These are phyloP conservation scores for Candida endomychidarum DNA, from an alignment of 805 yeast species.

Conservation along the genomic window DNA sequence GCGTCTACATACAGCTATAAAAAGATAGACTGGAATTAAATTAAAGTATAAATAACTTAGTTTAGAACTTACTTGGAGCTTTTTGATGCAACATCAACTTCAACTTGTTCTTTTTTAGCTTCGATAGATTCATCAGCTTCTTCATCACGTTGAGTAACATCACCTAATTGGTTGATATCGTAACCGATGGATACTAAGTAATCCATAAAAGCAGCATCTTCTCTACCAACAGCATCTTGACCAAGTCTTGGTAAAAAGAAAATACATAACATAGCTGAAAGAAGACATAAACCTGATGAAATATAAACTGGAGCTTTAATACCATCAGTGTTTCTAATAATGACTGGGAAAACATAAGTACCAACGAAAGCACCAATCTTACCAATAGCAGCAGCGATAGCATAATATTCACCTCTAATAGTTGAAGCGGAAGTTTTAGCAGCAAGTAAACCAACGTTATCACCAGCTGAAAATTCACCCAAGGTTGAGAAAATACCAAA, in stretches of 20 bases:
- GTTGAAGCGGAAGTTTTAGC: conserved; percentile 85
- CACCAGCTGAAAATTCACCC: conserved; percentile 96
- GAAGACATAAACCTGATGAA: conserved; percentile 71
- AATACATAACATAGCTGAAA: conserved; percentile 67
- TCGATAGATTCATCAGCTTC: conserved; percentile 1
- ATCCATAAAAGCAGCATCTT: conserved; percentile 68
- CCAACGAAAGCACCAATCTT: conserved; percentile 93
- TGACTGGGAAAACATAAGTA: conserved; percentile 82
- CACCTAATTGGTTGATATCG: conserved; percentile 62
- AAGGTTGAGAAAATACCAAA: conserved; percentile 85
- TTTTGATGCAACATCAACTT: conserved; percentile 9
- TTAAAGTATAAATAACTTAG: neutral
- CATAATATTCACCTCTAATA: conserved; percentile 87
- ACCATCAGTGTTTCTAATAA: conserved; percentile 57
- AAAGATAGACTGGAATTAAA: conserved; percentile 5
- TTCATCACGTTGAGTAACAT: conserved; percentile 14
- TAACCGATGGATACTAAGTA: conserved; percentile 70
- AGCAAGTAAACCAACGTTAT: conserved; percentile 84
- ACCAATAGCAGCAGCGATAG: conserved; percentile 88
- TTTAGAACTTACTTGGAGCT: conserved; percentile 11
- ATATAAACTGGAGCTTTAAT: conserved; percentile 58
- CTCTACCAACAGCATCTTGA: conserved; percentile 77
- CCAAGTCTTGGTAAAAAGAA: conserved; percentile 78
- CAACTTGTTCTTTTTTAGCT: conserved; percentile 3
- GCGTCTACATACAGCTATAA: neutral